Percentiles rank a stretch among this genome's conserved stretches.
Conservation (phyloP, 2,329 filamentous ascomycete genomes). For the Paraphaeosphaeria sporulosa region DNA sequence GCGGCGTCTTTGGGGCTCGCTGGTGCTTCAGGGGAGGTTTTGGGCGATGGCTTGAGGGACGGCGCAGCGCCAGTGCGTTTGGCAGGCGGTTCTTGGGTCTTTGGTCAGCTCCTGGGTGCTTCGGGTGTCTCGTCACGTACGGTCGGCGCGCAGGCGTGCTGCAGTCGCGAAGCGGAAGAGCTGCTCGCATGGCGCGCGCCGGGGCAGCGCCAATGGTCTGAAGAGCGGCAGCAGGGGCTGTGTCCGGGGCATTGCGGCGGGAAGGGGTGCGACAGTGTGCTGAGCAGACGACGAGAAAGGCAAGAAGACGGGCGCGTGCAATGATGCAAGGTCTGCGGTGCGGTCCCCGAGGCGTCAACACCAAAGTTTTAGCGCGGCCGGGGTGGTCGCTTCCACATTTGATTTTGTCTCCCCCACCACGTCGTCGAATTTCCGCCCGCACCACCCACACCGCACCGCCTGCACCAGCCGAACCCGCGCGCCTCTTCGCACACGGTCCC, state of each 20-base stretch:
- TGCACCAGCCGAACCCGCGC: slow-evolving; percentile 22
- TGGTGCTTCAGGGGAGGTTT: slow-evolving; percentile 36
- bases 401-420: slow-evolving; percentile 33
- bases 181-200: slow-evolving; percentile 45
- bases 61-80: slow-evolving; percentile 31
- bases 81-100: slow-evolving; percentile 14
- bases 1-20: slow-evolving; percentile 40
- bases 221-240: slow-evolving; percentile 50
- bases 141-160: slow-evolving; percentile 34
- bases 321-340: slow-evolving; percentile 25
- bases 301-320: slow-evolving; percentile 4
- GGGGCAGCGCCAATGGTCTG: slow-evolving; percentile 49
- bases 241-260: slow-evolving; percentile 42
- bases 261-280: not conserved
- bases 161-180: slow-evolving; percentile 53
- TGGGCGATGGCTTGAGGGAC: slow-evolving; percentile 20
- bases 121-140: slow-evolving; percentile 22
- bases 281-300: not conserved
- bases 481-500: slow-evolving; percentile 16
- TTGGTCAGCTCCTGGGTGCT: slow-evolving; percentile 4
- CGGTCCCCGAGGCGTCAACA: slow-evolving; percentile 27
- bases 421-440: slow-evolving; percentile 21
- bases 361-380: slow-evolving; percentile 47
- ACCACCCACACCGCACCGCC: slow-evolving; percentile 22
- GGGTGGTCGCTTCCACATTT: slow-evolving; percentile 47